Evolutionary conservation across 176 grass and related monocot species (phyloP), one percentile per base, ranked within the genome.

Genomic region (Oryza glaberrima): DNA sequence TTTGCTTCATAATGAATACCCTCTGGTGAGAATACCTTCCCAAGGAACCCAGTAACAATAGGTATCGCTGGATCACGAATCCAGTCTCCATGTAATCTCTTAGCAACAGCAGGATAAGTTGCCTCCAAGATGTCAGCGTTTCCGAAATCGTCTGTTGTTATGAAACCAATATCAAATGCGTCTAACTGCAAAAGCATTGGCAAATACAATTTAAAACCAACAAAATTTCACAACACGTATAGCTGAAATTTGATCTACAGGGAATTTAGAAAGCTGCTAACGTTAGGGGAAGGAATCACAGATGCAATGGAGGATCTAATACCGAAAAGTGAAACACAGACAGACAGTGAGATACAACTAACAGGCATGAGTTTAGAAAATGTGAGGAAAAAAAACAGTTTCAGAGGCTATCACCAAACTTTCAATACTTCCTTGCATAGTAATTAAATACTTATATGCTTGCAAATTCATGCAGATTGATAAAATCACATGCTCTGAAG

Each of bases 81-180:
- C 94, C 94, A 99, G 63, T 99, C 94, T 25, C 89, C 90, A 88
- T 94, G 90, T 67, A 99, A 77, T 48, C 88, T 92, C 84, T 96
- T 99, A 19, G 94, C 93, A 70, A 99, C 67, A 87, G 94, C 91
- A 44, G 97, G 92, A 92, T 96, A 99, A 58, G 94, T 96, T 83
- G 94, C 94, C 86, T 96, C 97, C 84, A 99, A 89, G 38, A 99
- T 96, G 65, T 99, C 96, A 1, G 91, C 94, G 82, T 92, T 99
- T 68, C 88, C 90, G 0, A 99, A 99, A 84, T 99, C 94, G 7
- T 99, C 90, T 66, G 97, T 94, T 11, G 94, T 99, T 76, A 99
- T 99, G 78, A 99, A 89, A 75, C 94, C 92, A 84, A 96, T 99
- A 81, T 96, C 91, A 81, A 94, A 99, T 25, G 94, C 84, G 15